Conservation (phyloP, 352 stramenopile genomes). For the Phytophthora hybrid region DNA sequence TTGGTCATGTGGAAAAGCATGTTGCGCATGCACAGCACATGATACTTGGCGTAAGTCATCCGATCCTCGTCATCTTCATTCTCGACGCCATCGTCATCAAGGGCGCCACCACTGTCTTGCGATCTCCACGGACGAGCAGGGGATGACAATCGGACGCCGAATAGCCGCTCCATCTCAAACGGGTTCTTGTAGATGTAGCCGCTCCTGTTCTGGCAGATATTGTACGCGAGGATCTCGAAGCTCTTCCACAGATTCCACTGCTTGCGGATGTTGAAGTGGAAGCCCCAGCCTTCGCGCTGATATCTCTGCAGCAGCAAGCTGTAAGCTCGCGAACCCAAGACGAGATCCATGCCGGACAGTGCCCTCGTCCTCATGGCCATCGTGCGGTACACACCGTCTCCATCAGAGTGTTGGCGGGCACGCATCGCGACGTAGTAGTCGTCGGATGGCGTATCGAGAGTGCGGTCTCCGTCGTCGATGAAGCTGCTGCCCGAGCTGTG, state of each 20-base stretch:
- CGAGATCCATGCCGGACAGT: constrained; percentile 81
- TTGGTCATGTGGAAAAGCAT: constrained; percentile 85
- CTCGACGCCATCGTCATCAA: constrained; percentile 16
- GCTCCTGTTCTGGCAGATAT: constrained; percentile 88
- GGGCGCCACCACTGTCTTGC: neutral
- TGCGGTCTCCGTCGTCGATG: constrained; percentile 28
- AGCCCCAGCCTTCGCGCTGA: constrained; percentile 81
- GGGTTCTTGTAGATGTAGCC: constrained; percentile 93
- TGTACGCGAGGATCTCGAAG: constrained; percentile 90
- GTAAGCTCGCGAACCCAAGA: constrained; percentile 77
- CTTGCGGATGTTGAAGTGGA: constrained; percentile 82
- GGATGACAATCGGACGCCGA: constrained; percentile 50
- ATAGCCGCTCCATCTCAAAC: constrained; percentile 82
- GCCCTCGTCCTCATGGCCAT: constrained; percentile 48
- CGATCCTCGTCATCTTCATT: constrained; percentile 34
- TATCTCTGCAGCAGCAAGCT: constrained; percentile 78
- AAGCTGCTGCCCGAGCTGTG: constrained; percentile 29
- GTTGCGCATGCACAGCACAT: constrained; percentile 89
- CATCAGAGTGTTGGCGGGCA: constrained; percentile 21
- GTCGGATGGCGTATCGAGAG: constrained; percentile 33
- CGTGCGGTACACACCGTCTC: constrained; percentile 20
- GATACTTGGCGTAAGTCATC: constrained; percentile 79
- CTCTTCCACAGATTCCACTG: constrained; percentile 90
- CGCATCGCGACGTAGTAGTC: constrained; percentile 35
- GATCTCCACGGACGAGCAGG: constrained; percentile 13